Evolutionary conservation across 2,329 filamentous ascomycete genomes (phyloP), one percentile per base, ranked within the genome.

Genomic region (Sporothrix humicola): DNA sequence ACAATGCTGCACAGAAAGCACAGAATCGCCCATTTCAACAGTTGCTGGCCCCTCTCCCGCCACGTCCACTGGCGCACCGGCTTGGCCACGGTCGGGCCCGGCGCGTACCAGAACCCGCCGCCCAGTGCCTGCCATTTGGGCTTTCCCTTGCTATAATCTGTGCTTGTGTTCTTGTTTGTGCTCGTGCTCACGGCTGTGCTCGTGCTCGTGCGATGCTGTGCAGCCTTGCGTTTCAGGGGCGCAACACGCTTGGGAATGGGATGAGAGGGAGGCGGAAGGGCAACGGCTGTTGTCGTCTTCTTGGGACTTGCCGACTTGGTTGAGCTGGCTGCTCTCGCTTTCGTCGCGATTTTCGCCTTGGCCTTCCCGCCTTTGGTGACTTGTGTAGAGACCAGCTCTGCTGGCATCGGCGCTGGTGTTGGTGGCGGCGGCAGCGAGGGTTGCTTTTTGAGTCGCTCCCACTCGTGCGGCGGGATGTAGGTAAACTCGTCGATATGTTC

Each of bases 81-180:
- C 69, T 54, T 54, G 31, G 50, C 26, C 59, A 75, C 71, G n/a
- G 44, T 48, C 15, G 73, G 73, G 1, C 73, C 73, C n/a, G 73
- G 61, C 12, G 74, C 48, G 42, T 75, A 72, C 15, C 44, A 37
- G 46, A 73, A 71, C 12, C 73, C 73, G 26, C 42, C 9, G 15
- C 61, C 72, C 23, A 73, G 15, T 5, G 26, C 12, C 12, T 42
- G 59, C 54, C 56, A 68, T 9, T 31, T 31, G 42, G 31, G 10
- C 20, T 0, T n/a, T 15, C 10, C 37, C 17, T 44, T 20, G 59
- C 15, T 13, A 37, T 44, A 44, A 4, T 58, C 2, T 46, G 42
- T n/a, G 4, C n/a, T 42, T 8, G 59, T 20, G 59, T 15, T 8
- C 12, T 17, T 63, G 31, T 1, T 46, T 17, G 12, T 56, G 13